Evolutionary conservation across 257 asterid genomes (phyloP).

Genomic region (Coffea eugenioides): DNA sequence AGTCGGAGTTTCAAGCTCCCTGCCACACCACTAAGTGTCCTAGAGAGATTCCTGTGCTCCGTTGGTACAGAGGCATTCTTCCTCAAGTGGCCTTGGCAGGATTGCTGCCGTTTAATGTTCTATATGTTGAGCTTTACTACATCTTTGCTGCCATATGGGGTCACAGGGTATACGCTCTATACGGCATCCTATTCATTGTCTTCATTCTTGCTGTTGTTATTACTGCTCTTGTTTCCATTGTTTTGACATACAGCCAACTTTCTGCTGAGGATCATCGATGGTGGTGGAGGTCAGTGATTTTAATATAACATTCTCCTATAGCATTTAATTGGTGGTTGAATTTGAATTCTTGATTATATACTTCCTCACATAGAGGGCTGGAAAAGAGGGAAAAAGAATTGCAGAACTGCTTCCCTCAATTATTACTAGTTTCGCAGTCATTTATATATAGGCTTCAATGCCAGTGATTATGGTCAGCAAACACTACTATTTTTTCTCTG

Average conservation of each 20-base stretch:
- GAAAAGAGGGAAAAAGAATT: not conserved
- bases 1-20: constrained; percentile 26
- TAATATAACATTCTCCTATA: not conserved
- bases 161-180: constrained; percentile 23
- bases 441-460: not conserved
- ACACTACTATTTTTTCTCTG: not conserved
- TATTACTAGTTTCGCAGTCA: not conserved
- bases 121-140: constrained; percentile 25
- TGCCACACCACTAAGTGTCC: constrained; percentile 32
- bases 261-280: constrained; percentile 42
- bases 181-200: constrained; percentile 21
- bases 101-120: constrained; percentile 24
- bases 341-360: not conserved
- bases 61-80: constrained; percentile 23
- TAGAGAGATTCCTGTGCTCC: constrained; percentile 30
- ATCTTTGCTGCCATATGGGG: constrained; percentile 34
- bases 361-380: not conserved
- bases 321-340: not conserved
- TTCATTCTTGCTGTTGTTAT: constrained; percentile 24
- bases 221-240: constrained; percentile 28
- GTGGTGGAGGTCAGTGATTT: constrained; percentile 37
- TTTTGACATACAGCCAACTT: constrained; percentile 32
- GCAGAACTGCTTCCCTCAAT: not conserved
- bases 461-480: not conserved
- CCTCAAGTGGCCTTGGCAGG: constrained; percentile 38